Evolutionary conservation across 768 basidiomycete genomes (phyloP).

Genomic region (Suillus plorans): DNA sequence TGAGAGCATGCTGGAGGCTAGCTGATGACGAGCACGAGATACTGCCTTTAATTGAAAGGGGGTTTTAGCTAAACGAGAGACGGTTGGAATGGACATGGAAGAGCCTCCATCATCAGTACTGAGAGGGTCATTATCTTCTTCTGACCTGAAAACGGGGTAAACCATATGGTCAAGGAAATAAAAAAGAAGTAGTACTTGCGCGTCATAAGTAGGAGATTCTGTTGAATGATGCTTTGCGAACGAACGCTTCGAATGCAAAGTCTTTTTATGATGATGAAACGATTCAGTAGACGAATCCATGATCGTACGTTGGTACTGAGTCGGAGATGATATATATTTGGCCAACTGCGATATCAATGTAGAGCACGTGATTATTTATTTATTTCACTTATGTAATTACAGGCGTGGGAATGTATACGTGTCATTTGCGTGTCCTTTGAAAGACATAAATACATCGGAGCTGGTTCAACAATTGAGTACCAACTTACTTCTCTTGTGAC

Average conservation of each 20-base stretch:
- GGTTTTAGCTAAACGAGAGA: conserved; percentile 24
- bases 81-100: conserved; percentile 42
- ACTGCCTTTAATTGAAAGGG: conserved; percentile 27
- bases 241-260: conserved; percentile 52
- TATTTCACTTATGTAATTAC: not conserved
- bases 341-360: not conserved
- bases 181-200: conserved; percentile 38
- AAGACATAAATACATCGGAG: not conserved
- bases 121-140: conserved; percentile 86
- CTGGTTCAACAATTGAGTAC: not conserved
- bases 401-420: not conserved
- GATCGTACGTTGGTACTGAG: not conserved
- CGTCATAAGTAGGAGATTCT: conserved; percentile 79
- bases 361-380: not conserved
- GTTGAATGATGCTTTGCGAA: conserved; percentile 64
- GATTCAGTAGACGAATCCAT: conserved; percentile 26
- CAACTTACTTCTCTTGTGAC: not conserved
- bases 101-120: conserved; percentile 68
- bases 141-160: conserved; percentile 50
- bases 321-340: not conserved
- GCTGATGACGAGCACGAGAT: conserved; percentile 46
- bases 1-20: conserved; percentile 54
- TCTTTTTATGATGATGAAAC: conserved; percentile 34
- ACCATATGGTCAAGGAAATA: conserved; percentile 9
- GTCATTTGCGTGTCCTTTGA: conserved; percentile 3